Evolutionary conservation across 345 rosid species (phyloP).

Genomic region (Gossypium raimondii): DNA sequence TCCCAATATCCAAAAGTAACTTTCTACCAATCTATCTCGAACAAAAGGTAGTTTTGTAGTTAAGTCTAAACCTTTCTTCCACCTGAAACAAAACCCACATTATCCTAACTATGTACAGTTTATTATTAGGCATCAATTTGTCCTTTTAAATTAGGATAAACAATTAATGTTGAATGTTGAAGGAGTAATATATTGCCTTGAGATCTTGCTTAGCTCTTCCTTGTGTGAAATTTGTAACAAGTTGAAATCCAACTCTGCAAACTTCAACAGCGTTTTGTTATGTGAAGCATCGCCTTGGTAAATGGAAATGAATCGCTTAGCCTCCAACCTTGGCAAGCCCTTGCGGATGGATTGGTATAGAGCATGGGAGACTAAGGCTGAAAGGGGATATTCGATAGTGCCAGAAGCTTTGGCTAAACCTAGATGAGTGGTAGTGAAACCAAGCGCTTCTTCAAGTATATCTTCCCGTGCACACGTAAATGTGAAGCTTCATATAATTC

Average conservation of each 20-base stretch:
- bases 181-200: constrained; percentile 8
- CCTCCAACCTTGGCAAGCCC: constrained; percentile 16
- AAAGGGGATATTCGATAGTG: neutral
- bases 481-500: neutral
- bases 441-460: neutral
- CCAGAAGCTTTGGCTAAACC: neutral
- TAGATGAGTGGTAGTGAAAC: neutral
- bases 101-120: no score
- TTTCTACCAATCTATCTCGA: no score
- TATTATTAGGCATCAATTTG: neutral
- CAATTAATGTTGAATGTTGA: neutral
- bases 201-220: constrained; percentile 14
- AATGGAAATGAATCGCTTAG: constrained; percentile 16
- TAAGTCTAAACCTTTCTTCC: no score
- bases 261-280: constrained; percentile 5
- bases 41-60: no score
- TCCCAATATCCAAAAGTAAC: no score
- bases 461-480: neutral
- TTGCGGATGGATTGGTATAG: constrained; percentile 3
- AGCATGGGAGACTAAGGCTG: neutral
- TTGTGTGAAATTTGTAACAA: constrained; percentile 21
- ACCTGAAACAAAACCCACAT: constrained; percentile 2
- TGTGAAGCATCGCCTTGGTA: neutral
- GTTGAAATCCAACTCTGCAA: constrained; percentile 37
- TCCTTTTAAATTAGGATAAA: neutral